These are phyloP conservation scores for Amphirosellinia nigrospora DNA, from an alignment of 495 filamentous ascomycete genomes.

Conservation along the genomic window DNA sequence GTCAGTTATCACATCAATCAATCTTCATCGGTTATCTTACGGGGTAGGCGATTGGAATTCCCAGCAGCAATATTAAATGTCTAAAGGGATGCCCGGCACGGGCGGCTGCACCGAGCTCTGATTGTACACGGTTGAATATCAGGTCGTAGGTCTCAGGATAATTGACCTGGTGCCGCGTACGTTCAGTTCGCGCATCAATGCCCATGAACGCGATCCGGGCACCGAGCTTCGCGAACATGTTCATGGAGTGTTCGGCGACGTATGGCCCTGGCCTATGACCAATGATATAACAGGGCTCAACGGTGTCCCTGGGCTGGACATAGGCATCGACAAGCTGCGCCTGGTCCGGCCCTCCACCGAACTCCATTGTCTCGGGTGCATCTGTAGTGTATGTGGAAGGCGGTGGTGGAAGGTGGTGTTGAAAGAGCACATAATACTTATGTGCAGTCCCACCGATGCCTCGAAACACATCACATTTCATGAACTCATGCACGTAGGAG, in stretches of 20 bases:
- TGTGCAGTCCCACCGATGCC: slow-evolving; percentile 86
- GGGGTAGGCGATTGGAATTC: slow-evolving; percentile 94
- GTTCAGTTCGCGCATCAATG: slow-evolving; percentile 89
- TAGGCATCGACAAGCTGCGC: slow-evolving; percentile 71
- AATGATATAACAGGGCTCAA: slow-evolving; percentile 79
- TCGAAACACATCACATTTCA: slow-evolving; percentile 88
- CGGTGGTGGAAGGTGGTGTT: slow-evolving; percentile 87
- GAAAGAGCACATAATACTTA: slow-evolving; percentile 94
- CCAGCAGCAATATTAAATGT: slow-evolving; percentile 85
- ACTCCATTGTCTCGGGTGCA: slow-evolving; percentile 31
- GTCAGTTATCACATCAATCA: slow-evolving; percentile 8
- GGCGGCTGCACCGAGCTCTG: slow-evolving; percentile 66
- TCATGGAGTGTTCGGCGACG: slow-evolving; percentile 79
- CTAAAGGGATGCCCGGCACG: slow-evolving; percentile 63
- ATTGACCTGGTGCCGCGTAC: slow-evolving; percentile 90
- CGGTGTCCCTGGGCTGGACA: slow-evolving; percentile 62
- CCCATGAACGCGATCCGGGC: slow-evolving; percentile 83
- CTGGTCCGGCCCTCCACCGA: slow-evolving; percentile 62
- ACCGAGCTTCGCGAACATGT: slow-evolving; percentile 83
- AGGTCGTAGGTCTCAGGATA: slow-evolving; percentile 86
- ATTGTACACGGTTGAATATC: slow-evolving; percentile 72
- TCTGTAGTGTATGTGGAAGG: slow-evolving; percentile 79
- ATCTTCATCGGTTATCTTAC: slow-evolving; percentile 39
- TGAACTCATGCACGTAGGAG: slow-evolving; percentile 90
- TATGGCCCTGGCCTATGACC: slow-evolving; percentile 78